Base-by-base conservation (phyloP, 768 basidiomycete species). In the Xerocomus brunneocitrinus region DNA sequence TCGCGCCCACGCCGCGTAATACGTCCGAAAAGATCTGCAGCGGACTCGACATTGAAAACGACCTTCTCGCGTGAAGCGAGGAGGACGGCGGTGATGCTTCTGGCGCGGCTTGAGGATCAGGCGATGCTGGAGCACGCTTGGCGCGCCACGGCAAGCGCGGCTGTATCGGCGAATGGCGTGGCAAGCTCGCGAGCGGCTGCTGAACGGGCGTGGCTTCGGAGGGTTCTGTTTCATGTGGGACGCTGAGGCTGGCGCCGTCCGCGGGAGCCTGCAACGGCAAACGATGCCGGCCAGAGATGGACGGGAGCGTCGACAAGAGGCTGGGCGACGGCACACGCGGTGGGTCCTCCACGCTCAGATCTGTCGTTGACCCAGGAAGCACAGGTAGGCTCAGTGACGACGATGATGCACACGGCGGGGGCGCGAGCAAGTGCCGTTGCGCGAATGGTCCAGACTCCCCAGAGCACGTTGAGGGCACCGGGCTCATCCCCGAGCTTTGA, bases 1-100 rank as follows among this genome's bases (percentile, higher is more conserved):
- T 73, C 30, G 71, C 69, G 32, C 71, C 70, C 3, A 79, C 77
- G 1, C 78, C 75, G 46, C 73, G 77, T 30, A 80, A 54, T 27
- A 76, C 68, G 51, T 77, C 76, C 2, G 66, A 67, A 22, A 69
- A 50, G 16, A 69, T 39, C 40, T 67, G 60, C n/a, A 59, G 57
- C 6, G 67, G 46, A 16, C 27, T 53, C 24, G 59, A 42, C 2
- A 57, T 49, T 6, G 57, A 51, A 41, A 63, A 12, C 31, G 9
- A 55, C 4, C 31, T 52, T 63, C 38, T 57, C 2, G 32, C n/a
- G 0, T 59, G 58, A 13, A 58, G 53, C 16, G 63, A 34, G 0
- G 62, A 47, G 22, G 27, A 8, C 0, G 56, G 24, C 0, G 50
- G 41, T 10, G 34, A 27, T 8, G 55, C 1, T 16, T 40, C 43